phyloP scores from a whole-genome alignment of 2,329 filamentous ascomycete species.

The Cordyceps farinosa region DNA sequence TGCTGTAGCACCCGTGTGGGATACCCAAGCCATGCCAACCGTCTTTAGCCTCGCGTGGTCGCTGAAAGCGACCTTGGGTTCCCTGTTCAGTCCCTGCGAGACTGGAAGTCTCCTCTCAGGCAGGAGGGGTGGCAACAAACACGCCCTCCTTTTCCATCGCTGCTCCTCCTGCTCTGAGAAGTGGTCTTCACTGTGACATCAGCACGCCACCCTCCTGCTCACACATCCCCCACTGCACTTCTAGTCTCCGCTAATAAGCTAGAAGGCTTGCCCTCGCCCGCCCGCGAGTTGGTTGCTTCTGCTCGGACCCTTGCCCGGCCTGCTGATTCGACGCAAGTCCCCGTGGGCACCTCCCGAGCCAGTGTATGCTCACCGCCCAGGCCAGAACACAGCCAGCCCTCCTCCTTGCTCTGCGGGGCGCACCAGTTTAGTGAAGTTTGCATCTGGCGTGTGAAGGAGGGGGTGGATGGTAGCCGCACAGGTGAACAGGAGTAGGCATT shows the following conservation, averaged over 20 bases:
- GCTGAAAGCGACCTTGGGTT: not conserved
- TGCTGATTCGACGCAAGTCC: slow-evolving; percentile 8
- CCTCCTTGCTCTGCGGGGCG: slow-evolving; percentile 1
- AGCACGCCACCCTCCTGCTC: slow-evolving; percentile 1
- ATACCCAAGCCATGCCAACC: not conserved
- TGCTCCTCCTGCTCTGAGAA: not conserved
- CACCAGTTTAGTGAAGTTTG: not conserved
- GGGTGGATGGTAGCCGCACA: not conserved
- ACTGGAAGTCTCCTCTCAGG: not conserved
- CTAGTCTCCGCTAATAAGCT: slow-evolving; percentile 4
- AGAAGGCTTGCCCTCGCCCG: not conserved
- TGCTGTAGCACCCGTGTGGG: not conserved
- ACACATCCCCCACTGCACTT: not conserved
- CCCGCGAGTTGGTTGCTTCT: not conserved
- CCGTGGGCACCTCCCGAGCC: not conserved
- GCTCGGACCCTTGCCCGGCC: slow-evolving; percentile 9
- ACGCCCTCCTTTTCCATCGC: not conserved
- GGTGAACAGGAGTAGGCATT: not conserved
- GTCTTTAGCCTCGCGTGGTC: not conserved
- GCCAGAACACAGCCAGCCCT: not conserved
- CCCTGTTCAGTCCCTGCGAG: not conserved
- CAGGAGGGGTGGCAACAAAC: not conserved
- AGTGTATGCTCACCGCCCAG: slow-evolving; percentile 7
- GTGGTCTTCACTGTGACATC: not conserved
- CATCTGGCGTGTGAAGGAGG: not conserved